phyloP scores from a whole-genome alignment of 495 filamentous ascomycete genomes.

The Talaromyces liani region DNA sequence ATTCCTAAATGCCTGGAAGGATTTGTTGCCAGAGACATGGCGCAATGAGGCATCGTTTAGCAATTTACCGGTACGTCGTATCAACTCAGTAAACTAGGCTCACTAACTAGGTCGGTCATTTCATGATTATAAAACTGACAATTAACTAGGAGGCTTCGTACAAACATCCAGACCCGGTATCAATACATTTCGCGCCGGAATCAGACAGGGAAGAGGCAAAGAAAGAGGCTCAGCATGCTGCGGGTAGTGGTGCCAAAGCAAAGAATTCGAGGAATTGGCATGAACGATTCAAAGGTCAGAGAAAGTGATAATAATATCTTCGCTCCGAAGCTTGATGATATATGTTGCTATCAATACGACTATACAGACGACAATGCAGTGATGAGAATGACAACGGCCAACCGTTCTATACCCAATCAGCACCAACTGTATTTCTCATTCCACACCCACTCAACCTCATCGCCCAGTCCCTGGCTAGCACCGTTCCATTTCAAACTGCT shows the following conservation, averaged over 20 bases:
- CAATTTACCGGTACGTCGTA: slow-evolving; percentile 31
- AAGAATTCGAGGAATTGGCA: slow-evolving; percentile 76
- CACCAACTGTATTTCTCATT: slow-evolving; percentile 98
- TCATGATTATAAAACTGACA: not conserved
- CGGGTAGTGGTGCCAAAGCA: slow-evolving; percentile 29
- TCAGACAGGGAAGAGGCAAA: slow-evolving; percentile 26
- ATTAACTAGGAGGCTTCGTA: slow-evolving; percentile 25
- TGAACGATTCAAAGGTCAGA: slow-evolving; percentile 62
- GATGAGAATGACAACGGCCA: not conserved
- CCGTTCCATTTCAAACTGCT: slow-evolving; percentile 58
- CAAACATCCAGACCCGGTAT: slow-evolving; percentile 29
- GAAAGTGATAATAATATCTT: slow-evolving; percentile 8
- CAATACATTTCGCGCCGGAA: slow-evolving; percentile 30
- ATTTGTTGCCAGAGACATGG: slow-evolving; percentile 53
- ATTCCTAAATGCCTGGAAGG: slow-evolving; percentile 48
- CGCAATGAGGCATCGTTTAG: slow-evolving; percentile 40
- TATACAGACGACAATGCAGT: not conserved
- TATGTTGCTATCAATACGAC: not conserved
- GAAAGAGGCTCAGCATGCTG: slow-evolving; percentile 23
- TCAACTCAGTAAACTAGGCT: not conserved
- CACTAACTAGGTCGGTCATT: not conserved
- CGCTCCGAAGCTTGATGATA: not conserved
- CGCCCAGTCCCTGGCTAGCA: slow-evolving; percentile 33
- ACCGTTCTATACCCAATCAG: slow-evolving; percentile 29
- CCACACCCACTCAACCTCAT: slow-evolving; percentile 70